Conservation (phyloP, 257 asterid genomes). For the Capsicum rhomboideum region DNA sequence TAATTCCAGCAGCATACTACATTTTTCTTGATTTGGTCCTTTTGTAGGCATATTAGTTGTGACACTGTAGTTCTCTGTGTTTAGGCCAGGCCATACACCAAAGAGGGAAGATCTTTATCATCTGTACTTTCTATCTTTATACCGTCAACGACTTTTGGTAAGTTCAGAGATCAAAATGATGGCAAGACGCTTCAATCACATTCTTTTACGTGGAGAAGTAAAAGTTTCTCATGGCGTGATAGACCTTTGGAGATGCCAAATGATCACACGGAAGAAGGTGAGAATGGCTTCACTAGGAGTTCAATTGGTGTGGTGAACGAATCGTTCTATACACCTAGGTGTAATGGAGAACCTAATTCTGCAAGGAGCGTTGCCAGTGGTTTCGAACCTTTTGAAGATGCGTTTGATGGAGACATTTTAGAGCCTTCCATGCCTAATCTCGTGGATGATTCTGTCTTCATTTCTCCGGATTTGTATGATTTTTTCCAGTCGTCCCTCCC, state of each 20-base stretch:
- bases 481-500: slow-evolving; percentile 85
- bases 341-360: slow-evolving; percentile 38
- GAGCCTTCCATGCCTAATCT: slow-evolving; percentile 42
- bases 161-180: slow-evolving; percentile 34
- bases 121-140: slow-evolving; percentile 48
- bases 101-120: slow-evolving; percentile 49
- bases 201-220: slow-evolving; percentile 70
- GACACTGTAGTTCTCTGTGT: slow-evolving; percentile 28
- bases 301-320: slow-evolving; percentile 10
- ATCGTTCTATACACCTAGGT: slow-evolving; percentile 5
- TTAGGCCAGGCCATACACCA: slow-evolving; percentile 52
- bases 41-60: slow-evolving; percentile 3
- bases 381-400: slow-evolving; percentile 62
- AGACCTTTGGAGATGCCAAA: slow-evolving; percentile 45
- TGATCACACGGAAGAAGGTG: slow-evolving; percentile 11
- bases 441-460: slow-evolving; percentile 51
- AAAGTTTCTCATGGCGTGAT: slow-evolving; percentile 54
- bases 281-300: slow-evolving; percentile 5
- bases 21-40: background rate
- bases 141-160: slow-evolving; percentile 49
- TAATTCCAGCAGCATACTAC: background rate
- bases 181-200: slow-evolving; percentile 28
- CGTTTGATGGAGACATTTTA: slow-evolving; percentile 30
- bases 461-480: slow-evolving; percentile 52
- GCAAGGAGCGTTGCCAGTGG: slow-evolving; percentile 47